Percentiles rank a stretch among this genome's conserved stretches.
These are phyloP conservation scores for Cucumis melo DNA, from an alignment of 306 rosid genomes.

Conservation along the genomic window DNA sequence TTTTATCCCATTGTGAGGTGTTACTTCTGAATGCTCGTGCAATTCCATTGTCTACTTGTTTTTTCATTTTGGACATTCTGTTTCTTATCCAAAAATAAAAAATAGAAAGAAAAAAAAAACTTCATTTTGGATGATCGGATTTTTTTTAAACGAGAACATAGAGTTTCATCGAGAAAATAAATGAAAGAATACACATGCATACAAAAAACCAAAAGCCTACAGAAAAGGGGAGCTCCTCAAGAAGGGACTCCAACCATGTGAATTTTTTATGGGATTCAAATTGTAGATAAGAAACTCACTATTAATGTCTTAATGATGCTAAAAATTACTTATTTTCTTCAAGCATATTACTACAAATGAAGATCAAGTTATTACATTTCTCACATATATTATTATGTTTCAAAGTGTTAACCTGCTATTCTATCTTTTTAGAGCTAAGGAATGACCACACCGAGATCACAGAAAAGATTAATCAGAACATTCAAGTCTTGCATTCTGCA, in stretches of 20 bases:
- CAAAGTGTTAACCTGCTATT: neutral
- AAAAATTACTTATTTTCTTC: neutral
- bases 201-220: no score
- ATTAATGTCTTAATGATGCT: neutral
- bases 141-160: no score
- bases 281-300: neutral
- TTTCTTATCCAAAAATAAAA: neutral
- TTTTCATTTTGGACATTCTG: neutral
- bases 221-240: no score
- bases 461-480: constrained; percentile 55
- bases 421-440: constrained; percentile 39
- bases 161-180: no score
- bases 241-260: no score
- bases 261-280: neutral
- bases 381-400: neutral
- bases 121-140: neutral
- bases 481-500: constrained; percentile 56
- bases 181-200: no score
- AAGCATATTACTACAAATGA: neutral
- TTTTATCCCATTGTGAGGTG: neutral
- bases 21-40: neutral
- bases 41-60: neutral
- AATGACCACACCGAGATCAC: constrained; percentile 61
- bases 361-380: neutral
- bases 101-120: no score